Percentiles rank a stretch among this genome's conserved stretches.
Evolutionary conservation across 306 rosid genomes (phyloP).

Genomic region (Begonia masoniana): DNA sequence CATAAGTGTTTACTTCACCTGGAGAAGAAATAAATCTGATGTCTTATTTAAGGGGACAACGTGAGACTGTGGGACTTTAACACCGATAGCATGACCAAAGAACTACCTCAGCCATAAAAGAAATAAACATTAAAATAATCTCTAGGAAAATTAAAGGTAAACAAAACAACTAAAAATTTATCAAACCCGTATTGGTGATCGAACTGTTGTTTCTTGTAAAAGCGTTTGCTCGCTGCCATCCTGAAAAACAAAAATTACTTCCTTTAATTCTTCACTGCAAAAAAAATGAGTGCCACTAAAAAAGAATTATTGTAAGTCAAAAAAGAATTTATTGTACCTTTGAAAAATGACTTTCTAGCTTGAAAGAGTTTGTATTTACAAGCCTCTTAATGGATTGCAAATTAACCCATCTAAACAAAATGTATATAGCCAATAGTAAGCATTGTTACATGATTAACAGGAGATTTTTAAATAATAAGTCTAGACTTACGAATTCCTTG

Average conservation of each 20-base stretch:
- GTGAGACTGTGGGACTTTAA: constrained; percentile 43
- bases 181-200: constrained; percentile 35
- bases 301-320: neutral
- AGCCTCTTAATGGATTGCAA: constrained; percentile 44
- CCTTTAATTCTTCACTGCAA: too few species aligned
- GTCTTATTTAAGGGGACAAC: constrained; percentile 40
- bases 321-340: constrained; percentile 25
- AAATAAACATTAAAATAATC: constrained; percentile 7
- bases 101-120: constrained; percentile 23
- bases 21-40: constrained; percentile 50
- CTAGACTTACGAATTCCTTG: constrained; percentile 51
- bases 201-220: constrained; percentile 29
- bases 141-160: neutral
- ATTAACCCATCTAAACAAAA: constrained; percentile 46
- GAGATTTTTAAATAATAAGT: constrained; percentile 6
- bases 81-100: constrained; percentile 40
- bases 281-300: too few species aligned
- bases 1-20: constrained; percentile 24
- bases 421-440: constrained; percentile 4
- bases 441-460: constrained; percentile 6
- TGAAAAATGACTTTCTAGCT: constrained; percentile 16
- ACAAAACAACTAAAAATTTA: constrained; percentile 3
- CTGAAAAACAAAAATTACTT: constrained; percentile 4
- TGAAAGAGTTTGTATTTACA: constrained; percentile 29
- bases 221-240: constrained; percentile 24